Percentiles rank a stretch among this genome's conserved stretches.
Conservation (phyloP, 371 early-diverging fungal species). For the Syncephalastrum sp. region DNA sequence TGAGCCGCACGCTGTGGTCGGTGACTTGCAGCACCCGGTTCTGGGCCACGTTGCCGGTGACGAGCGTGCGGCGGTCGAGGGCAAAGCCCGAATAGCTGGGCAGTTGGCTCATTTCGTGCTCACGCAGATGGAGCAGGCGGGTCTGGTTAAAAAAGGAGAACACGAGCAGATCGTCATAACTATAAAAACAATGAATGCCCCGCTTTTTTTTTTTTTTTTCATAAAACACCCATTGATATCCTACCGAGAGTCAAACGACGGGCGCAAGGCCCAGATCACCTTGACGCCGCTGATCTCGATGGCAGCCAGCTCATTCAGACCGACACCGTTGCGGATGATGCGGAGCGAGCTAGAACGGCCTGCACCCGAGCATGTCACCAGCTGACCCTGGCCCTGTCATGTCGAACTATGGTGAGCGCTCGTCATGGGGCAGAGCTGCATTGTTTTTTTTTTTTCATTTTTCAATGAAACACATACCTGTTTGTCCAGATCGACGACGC, state of each 20-base stretch:
- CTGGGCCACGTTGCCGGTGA: constrained; percentile 31
- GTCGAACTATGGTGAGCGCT: neutral
- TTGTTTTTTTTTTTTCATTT: too few relatives aligned
- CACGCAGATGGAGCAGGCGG: constrained; percentile 29
- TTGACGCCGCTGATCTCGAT: constrained; percentile 70
- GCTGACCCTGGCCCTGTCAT: constrained; percentile 58
- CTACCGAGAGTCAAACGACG: constrained; percentile 27
- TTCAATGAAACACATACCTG: constrained; percentile 36
- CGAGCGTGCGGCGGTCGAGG: constrained; percentile 35
- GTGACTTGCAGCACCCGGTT: constrained; percentile 43
- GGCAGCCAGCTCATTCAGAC: constrained; percentile 70
- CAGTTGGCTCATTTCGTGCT: constrained; percentile 30
- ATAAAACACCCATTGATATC: constrained; percentile 2
- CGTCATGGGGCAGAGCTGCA: too few relatives aligned
- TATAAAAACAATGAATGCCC: constrained; percentile 8
- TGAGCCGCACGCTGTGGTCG: constrained; percentile 36
- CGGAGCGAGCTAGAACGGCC: constrained; percentile 77
- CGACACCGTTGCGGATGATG: constrained; percentile 89
- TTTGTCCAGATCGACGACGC: constrained; percentile 78
- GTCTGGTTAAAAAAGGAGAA: constrained; percentile 61
- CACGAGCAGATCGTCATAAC: constrained; percentile 50
- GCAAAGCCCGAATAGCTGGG: constrained; percentile 32
- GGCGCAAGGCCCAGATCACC: constrained; percentile 72
- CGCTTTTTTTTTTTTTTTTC: neutral
- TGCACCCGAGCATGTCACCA: constrained; percentile 87